Conservation (phyloP, 2,329 filamentous ascomycete genomes). For the Penicillium sp. region DNA sequence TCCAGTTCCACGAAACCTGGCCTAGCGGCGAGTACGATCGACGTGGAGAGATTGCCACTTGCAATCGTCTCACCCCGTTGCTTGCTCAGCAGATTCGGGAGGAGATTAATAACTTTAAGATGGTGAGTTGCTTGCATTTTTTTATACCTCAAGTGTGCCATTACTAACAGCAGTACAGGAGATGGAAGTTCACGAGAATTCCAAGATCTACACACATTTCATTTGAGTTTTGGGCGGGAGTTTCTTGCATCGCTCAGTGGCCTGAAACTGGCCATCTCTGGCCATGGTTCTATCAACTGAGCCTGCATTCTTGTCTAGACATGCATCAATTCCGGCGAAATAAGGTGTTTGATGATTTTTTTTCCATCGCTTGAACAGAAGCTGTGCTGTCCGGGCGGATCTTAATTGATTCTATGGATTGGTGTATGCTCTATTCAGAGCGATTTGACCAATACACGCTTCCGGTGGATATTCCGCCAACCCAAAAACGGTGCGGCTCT, state of each 20-base stretch:
- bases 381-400: background rate
- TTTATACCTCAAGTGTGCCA: background rate
- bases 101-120: slow-evolving; percentile 98
- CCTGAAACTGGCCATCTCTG: slow-evolving; percentile 4
- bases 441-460: slow-evolving; percentile 1
- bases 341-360: slow-evolving; percentile 16
- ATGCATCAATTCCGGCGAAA: slow-evolving; percentile 21
- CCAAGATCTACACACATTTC: slow-evolving; percentile 99
- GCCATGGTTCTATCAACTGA: background rate
- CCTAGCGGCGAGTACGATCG: slow-evolving; percentile 91
- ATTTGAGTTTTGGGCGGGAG: slow-evolving; percentile 57
- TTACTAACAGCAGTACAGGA: slow-evolving; percentile 56
- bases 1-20: slow-evolving; percentile 95
- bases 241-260: slow-evolving; percentile 15
- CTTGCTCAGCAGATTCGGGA: slow-evolving; percentile 98
- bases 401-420: background rate
- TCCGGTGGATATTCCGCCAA: slow-evolving; percentile 1
- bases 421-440: background rate
- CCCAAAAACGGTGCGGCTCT: slow-evolving; percentile 13
- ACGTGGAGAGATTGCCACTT: slow-evolving; percentile 89
- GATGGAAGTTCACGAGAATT: slow-evolving; percentile 98
- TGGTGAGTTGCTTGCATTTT: slow-evolving; percentile 54
- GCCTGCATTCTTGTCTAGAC: slow-evolving; percentile 20
- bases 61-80: slow-evolving; percentile 93
- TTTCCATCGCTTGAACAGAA: background rate